These are phyloP conservation scores for Aspergillus olivimuriae DNA, from an alignment of 495 filamentous ascomycete genomes.

Conservation along the genomic window DNA sequence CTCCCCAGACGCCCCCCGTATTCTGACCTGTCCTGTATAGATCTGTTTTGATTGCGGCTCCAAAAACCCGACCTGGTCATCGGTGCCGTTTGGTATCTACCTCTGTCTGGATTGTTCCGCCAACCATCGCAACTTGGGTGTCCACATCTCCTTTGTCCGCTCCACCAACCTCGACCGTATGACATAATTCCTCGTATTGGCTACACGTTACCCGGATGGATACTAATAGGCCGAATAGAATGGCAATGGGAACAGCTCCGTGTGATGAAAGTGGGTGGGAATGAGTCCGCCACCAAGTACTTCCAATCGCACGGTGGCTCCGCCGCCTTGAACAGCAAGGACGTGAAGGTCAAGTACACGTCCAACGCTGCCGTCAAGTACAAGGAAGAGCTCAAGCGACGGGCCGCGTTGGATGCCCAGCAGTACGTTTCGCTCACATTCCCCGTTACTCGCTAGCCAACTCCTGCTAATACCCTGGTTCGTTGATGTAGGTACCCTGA, in stretches of 20 bases:
- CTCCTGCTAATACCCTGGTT: conserved; percentile 13
- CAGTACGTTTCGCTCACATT: conserved; percentile 47
- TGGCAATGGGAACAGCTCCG: conserved; percentile 99
- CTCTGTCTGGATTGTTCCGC: conserved; percentile 95
- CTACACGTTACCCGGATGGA: too few species aligned
- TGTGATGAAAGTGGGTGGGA: conserved; percentile 97
- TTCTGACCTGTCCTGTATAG: conserved; percentile 35
- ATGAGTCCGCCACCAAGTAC: conserved; percentile 96
- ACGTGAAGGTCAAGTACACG: conserved; percentile 93
- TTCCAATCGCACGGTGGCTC: conserved; percentile 94
- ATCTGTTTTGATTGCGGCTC: conserved; percentile 95
- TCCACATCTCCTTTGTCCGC: conserved; percentile 96
- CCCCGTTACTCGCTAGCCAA: neutral
- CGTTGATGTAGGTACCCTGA: conserved; percentile 67
- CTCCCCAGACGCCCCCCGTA: conserved; percentile 12
- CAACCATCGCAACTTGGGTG: conserved; percentile 84
- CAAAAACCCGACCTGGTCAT: conserved; percentile 98
- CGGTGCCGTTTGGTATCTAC: conserved; percentile 95
- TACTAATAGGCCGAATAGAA: conserved; percentile 49
- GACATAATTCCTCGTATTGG: too few species aligned
- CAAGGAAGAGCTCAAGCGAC: conserved; percentile 85
- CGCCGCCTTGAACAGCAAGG: conserved; percentile 89
- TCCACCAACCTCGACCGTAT: conserved; percentile 97
- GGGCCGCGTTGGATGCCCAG: conserved; percentile 71
- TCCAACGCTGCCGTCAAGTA: conserved; percentile 87